Evolutionary conservation across 805 yeast genomes (phyloP), one percentile per base, ranked within the genome.

Genomic region (Kazachstania bromeliacearum): DNA sequence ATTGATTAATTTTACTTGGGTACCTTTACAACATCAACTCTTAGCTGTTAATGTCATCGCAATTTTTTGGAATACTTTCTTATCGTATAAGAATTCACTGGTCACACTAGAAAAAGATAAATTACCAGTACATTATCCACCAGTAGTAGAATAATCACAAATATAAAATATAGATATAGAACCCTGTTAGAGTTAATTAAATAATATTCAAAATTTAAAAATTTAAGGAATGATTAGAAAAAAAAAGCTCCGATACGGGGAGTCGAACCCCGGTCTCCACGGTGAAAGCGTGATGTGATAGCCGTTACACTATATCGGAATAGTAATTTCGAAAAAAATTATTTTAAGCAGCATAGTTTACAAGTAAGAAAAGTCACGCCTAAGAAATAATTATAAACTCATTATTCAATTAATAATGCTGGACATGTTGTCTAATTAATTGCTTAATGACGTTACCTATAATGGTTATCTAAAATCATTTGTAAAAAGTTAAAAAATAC

Each of bases 31-130:
- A 30, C 73, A 71, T 47, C 70, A 94, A 26, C 57, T 88, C 31
- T 49, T 83, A 31, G 65, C 76, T 8, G 94, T 82, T 21, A 85
- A 85, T 50, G 40, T 76, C 4, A 68, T 83, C 18, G 75, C 89
- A 33, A 73, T 87, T 19, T 74, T 78, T 14, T 88, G 96, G 96
- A 87, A 87, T 55, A 75, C 89, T 19, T 85, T 70, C 51, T 55
- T 88, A 45, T 80, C 89, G 45, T 65, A 63, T 44, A 66, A 67
- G 38, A 85, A 82, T 44, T 66, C 75, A 33, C 61, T 39, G 21
- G 34, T 45, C 37, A 42, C 45, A 14, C 33, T 39, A 21, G 44
- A 43, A 20, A 33, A 38, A 8, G 40, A 51, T 5, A 41, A 47
- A 18, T 25, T 38, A 2, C 63, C 66, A 3, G 61, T 59, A 6